These are phyloP conservation scores for Setaria italica DNA, from an alignment of 202 grass and related monocot species.

Conservation along the genomic window DNA sequence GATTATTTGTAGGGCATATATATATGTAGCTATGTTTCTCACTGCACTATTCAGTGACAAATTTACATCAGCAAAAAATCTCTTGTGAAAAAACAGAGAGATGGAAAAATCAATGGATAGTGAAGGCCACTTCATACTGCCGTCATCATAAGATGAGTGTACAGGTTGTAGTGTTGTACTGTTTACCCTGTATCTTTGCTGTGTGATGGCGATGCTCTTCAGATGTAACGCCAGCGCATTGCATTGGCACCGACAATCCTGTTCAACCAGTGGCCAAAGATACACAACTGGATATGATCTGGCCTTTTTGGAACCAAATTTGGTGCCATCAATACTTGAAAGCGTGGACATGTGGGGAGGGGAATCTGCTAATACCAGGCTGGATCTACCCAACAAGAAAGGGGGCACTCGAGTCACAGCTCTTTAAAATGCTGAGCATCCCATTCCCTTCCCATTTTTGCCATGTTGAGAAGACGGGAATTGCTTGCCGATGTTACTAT, in stretches of 20 bases:
- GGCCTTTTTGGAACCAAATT: conserved; percentile 43
- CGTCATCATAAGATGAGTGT: conserved; percentile 19
- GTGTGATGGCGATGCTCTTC: conserved; percentile 34
- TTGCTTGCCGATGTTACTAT: not conserved
- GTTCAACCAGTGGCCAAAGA: conserved; percentile 20
- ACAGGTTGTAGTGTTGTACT: conserved; percentile 29
- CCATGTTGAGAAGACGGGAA: not conserved
- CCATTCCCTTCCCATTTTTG: not conserved
- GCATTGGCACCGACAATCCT: conserved; percentile 46
- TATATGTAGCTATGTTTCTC: conserved; percentile 31
- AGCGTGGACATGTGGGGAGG: conserved; percentile 35
- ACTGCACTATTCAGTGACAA: not conserved
- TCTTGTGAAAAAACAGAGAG: not conserved
- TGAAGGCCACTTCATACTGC: not conserved
- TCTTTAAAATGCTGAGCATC: not conserved
- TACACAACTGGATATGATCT: conserved; percentile 42
- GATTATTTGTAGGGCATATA: conserved; percentile 29
- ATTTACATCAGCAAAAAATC: conserved; percentile 1
- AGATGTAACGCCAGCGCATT: conserved; percentile 18
- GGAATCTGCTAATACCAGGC: conserved; percentile 46
- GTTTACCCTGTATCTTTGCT: conserved; percentile 28
- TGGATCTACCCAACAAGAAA: conserved; percentile 26
- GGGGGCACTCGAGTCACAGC: not conserved
- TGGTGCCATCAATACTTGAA: conserved; percentile 1
- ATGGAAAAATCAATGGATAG: not conserved